Percentiles rank a stretch among this genome's conserved stretches.
Conservation (phyloP, 2,329 filamentous ascomycete genomes). For the Metarhizium sp. region DNA sequence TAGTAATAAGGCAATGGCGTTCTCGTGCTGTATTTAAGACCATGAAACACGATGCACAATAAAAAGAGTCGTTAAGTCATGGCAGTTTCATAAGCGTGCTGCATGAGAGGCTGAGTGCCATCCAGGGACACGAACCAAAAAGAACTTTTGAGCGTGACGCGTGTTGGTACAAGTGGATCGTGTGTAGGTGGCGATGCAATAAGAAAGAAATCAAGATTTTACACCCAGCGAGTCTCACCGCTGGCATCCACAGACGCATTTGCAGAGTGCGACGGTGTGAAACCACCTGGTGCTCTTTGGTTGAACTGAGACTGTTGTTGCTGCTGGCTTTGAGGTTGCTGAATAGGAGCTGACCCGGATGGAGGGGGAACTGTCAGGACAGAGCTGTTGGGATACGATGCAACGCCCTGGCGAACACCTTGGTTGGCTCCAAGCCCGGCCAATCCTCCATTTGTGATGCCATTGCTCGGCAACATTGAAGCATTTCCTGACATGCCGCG, state of each 20-base stretch:
- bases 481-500: conserved; percentile 33
- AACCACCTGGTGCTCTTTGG: conserved; percentile 17
- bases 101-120: conserved; percentile 18
- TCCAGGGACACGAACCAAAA: conserved; percentile 12
- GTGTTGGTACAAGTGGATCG: conserved; percentile 20
- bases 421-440: conserved; percentile 11
- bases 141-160: conserved; percentile 7
- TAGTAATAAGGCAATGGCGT: conserved; percentile 15
- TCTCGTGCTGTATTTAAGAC: conserved; percentile 9
- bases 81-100: conserved; percentile 26
- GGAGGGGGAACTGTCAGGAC: conserved; percentile 22
- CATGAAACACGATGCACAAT: conserved; percentile 23
- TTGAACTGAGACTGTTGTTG: conserved; percentile 15
- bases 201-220: conserved; percentile 15
- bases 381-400: conserved; percentile 23
- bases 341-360: conserved; percentile 14
- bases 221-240: conserved; percentile 29
- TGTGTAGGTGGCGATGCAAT: conserved; percentile 14
- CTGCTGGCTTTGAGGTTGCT: conserved; percentile 15
- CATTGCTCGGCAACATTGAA: conserved; percentile 24
- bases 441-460: conserved; percentile 15
- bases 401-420: conserved; percentile 22
- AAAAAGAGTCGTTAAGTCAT: conserved; percentile 33
- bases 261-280: conserved; percentile 15
- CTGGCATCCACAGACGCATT: conserved; percentile 18